A percentile compares a stretch with the other conserved stretches of the same genome.
These are phyloP conservation scores for Straminergon stramineum DNA, from an alignment of 225 moss, liverwort and hornwort species.

Conservation along the genomic window DNA sequence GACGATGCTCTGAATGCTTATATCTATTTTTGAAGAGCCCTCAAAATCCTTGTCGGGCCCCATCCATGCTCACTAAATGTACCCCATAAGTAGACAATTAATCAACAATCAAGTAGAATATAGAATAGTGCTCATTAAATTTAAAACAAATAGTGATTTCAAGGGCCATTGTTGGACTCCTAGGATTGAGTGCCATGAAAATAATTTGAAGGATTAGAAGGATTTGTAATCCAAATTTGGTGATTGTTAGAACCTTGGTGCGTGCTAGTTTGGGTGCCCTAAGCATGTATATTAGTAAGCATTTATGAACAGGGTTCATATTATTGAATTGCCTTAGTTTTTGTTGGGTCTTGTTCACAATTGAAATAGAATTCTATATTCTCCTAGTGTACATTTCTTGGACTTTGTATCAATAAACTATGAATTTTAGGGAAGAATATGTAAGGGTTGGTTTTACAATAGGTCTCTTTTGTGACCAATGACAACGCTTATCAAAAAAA, in stretches of 20 bases:
- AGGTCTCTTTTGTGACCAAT: too few species aligned
- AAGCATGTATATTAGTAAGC: too few species aligned
- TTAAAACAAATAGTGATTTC: background rate
- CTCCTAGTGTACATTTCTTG: background rate
- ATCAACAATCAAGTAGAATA: background rate
- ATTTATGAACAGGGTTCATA: background rate
- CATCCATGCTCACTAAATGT: background rate
- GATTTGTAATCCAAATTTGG: background rate
- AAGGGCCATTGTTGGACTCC: background rate
- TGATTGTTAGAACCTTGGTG: fast-evolving
- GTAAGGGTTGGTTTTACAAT: background rate
- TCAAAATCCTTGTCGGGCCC: background rate
- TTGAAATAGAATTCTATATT: background rate
- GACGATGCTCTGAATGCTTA: background rate
- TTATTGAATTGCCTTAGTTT: background rate
- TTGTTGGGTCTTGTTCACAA: background rate
- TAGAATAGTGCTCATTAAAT: background rate
- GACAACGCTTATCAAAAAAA: background rate
- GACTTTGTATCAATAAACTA: background rate
- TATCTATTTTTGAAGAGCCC: background rate
- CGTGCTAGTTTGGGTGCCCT: fast-evolving
- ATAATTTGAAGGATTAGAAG: background rate
- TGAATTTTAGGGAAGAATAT: background rate
- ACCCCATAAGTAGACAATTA: background rate
- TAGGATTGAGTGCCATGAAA: background rate